These are phyloP conservation scores for Gynochthodes officinalis DNA, from an alignment of 257 asterid species.

Conservation along the genomic window DNA sequence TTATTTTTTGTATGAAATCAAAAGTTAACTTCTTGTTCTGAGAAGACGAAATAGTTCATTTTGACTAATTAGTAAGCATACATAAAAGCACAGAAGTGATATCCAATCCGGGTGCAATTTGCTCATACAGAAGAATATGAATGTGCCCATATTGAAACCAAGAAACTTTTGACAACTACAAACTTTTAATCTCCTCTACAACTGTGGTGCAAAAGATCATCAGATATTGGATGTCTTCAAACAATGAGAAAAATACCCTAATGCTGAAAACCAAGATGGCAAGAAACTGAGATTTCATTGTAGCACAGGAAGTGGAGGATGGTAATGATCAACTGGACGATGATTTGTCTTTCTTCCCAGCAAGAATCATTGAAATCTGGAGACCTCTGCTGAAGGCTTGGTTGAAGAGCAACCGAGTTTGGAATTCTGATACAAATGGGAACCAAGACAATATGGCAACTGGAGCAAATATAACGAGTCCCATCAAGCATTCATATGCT, in stretches of 20 bases:
- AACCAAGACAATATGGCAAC: slow-evolving; percentile 85
- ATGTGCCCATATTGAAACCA: neutral
- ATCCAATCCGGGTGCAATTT: too few species aligned
- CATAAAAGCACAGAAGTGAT: too few species aligned
- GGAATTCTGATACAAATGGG: slow-evolving; percentile 91
- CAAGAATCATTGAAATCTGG: slow-evolving; percentile 89
- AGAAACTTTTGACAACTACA: neutral
- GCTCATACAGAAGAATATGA: neutral
- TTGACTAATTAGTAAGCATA: too few species aligned
- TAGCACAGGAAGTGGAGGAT: neutral
- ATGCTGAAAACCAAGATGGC: neutral
- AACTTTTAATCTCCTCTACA: neutral
- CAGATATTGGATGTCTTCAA: neutral
- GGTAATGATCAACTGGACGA: neutral
- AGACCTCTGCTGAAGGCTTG: slow-evolving; percentile 99
- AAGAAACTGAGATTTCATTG: neutral
- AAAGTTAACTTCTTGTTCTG: too few species aligned
- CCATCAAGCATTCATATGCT: slow-evolving; percentile 87
- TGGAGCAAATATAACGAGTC: slow-evolving; percentile 75
- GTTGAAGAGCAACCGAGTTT: slow-evolving; percentile 83
- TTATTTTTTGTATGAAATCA: too few species aligned
- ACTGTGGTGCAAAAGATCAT: neutral
- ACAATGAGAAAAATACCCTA: neutral
- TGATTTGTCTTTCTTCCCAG: slow-evolving; percentile 66
- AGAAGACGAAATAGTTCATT: too few species aligned